Evolutionary conservation across 148 eudicot genomes (phyloP), one percentile per base, ranked within the genome.

Genomic region (Talinum fruticosum): DNA sequence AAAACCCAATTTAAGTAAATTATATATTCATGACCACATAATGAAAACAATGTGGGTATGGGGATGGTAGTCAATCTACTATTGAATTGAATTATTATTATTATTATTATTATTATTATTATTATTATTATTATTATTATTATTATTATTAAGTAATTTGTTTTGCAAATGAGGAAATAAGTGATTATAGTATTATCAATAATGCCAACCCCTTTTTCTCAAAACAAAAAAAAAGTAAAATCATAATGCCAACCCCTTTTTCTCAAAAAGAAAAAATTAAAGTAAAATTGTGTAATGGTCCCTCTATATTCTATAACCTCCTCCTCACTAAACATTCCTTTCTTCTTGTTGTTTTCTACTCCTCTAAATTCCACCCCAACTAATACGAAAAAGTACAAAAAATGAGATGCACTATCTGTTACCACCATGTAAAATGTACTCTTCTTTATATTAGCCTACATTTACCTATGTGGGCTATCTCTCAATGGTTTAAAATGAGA

Each of bases 271-370:
- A 68, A 38, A 51, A 32, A 5, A 21, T 33, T 32, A 37, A 21
- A 62, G n/a, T n/a, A n/a, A 69, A 44, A 5, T 26, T 41, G 23
- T 37, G 24, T 7, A 23, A 64, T 59, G 75, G 75, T 77, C 84
- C 66, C 68, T 35, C 62, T 8, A 34, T 7, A n/a, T 44, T 7
- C 62, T 67, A 35, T 57, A 71, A 71, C 23, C 51, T 71, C 74
- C 73, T n/a, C 26, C 53, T 37, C 73, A 64, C 26, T 66, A 8
- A 33, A 76, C 10, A 36, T 47, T 26, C 65, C 59, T 82, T 77
- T 68, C 30, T 30, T 72, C 76, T 82, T 82, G 84, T 73, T 77
- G 54, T 77, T 77, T 51, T 77, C 84, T 19, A 44, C n/a, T 41
- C 16, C 15, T 44, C 45, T 19, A 73, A 73, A 68, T 77, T 73